Evolutionary conservation across 2,329 filamentous ascomycete species (phyloP), one percentile per base, ranked within the genome.

Genomic region (Talaromyces rugulosus): DNA sequence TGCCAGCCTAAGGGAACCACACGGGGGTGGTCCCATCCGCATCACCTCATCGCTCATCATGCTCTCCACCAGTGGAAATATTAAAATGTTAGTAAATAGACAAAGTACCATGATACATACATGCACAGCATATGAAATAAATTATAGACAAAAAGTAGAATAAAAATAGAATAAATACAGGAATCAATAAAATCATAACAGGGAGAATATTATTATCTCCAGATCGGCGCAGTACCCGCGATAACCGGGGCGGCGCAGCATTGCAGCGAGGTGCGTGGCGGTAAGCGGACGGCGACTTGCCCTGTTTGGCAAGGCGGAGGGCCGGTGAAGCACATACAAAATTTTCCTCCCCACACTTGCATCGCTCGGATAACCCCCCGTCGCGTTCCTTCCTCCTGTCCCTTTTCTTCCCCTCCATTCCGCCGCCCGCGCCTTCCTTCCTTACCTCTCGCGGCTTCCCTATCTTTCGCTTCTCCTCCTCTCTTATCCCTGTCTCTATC

Each of bases 401-500:
- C 60, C 62, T 56, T 65, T 65, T 62, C 66, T 52, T 62, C 58
- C 56, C 65, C 66, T 44, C 30, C 23, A 33, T 31, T 18, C 69
- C 67, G 66, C 66, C 70, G 70, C 69, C 28, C 36, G 47, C 31
- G 40, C 18, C 44, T 27, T 23, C 40, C 56, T 28, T 34, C 58
- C 57, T 31, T 52, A 3, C 50, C 63, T 66, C 28, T 67, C 68
- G 67, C 68, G 67, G 65, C 64, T 67, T 68, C 66, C 52, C 58
- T 54, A 47, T 61, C 58, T 62, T 18, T 33, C 42, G 18, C 16
- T 50, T 56, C 33, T 51, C 34, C 33, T 51, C 34, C 58, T 44
- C 42, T 30, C 53, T 28, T 31, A 23, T 33, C 50, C 61, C 52
- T 56, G 60, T 63, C 47, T 42, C 47, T 58, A 33, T 47, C 30